A percentile compares a stretch with the other conserved stretches of the same genome.
phyloP scores from a whole-genome alignment of 1,139 yeast genomes.

The Blastobotrys apis region DNA sequence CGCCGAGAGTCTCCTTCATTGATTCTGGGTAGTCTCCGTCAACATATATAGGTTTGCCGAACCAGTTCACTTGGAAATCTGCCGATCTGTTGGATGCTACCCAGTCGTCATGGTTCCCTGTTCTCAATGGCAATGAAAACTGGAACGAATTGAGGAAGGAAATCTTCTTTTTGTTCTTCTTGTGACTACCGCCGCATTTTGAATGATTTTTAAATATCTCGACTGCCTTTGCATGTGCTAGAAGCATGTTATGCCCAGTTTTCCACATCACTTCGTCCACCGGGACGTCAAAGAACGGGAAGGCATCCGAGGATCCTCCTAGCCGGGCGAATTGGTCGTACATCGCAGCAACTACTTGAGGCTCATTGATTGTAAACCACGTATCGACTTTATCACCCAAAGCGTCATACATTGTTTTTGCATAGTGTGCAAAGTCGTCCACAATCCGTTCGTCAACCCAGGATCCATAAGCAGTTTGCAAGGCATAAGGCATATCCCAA shows the following conservation, averaged over 20 bases:
- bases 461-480: constrained; percentile 31
- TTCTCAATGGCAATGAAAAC: neutral
- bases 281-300: neutral
- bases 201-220: constrained; percentile 34
- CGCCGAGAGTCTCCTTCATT: constrained; percentile 32
- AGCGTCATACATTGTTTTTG: constrained; percentile 35
- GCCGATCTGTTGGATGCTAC: constrained; percentile 34
- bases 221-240: constrained; percentile 34
- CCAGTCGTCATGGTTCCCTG: constrained; percentile 13
- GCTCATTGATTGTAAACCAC: constrained; percentile 39
- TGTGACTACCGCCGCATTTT: too few relatives aligned
- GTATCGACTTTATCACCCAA: constrained; percentile 36
- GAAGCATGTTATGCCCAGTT: constrained; percentile 32
- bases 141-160: constrained; percentile 25
- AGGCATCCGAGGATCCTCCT: neutral
- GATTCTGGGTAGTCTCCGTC: constrained; percentile 36
- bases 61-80: constrained; percentile 32
- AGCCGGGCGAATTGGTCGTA: neutral
- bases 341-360: constrained; percentile 25
- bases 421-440: constrained; percentile 37
- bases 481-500: constrained; percentile 30
- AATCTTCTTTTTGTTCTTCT: constrained; percentile 19
- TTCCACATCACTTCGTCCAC: constrained; percentile 16
- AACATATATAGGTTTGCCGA: constrained; percentile 35
- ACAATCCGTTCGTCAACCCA: constrained; percentile 32